Percentiles rank a stretch among this genome's conserved stretches.
These are phyloP conservation scores for Ilex asprella DNA, from an alignment of 257 asterid genomes.

Conservation along the genomic window DNA sequence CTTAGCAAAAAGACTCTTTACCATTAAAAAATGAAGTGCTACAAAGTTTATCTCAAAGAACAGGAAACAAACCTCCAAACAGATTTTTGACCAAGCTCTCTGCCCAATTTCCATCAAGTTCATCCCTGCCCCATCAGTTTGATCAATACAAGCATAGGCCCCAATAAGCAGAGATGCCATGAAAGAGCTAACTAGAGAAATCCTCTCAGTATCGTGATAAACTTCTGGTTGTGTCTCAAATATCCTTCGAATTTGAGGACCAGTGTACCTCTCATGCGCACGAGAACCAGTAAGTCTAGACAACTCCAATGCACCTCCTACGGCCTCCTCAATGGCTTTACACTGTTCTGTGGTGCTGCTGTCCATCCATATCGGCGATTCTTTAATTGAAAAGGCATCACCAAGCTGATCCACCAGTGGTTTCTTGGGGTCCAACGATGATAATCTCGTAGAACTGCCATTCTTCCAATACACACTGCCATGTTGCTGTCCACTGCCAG, in stretches of 20 bases:
- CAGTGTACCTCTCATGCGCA: slow-evolving; percentile 83
- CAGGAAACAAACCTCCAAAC: slow-evolving; percentile 47
- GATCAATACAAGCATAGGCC: slow-evolving; percentile 76
- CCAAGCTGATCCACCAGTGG: slow-evolving; percentile 51
- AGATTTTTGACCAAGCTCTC: slow-evolving; percentile 62
- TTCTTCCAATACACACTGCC: slow-evolving; percentile 98
- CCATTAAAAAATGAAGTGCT: neutral
- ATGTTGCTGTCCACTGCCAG: slow-evolving; percentile 98
- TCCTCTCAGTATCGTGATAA: slow-evolving; percentile 64
- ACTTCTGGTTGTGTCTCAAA: slow-evolving; percentile 64
- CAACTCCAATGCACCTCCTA: slow-evolving; percentile 82
- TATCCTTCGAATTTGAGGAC: slow-evolving; percentile 79
- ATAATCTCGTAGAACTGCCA: slow-evolving; percentile 43
- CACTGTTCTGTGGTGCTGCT: slow-evolving; percentile 84
- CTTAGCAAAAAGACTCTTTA: neutral
- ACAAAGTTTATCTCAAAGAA: neutral
- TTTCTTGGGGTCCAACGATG: slow-evolving; percentile 50
- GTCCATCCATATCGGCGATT: slow-evolving; percentile 97
- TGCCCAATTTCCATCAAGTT: slow-evolving; percentile 82
- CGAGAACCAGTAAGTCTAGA: slow-evolving; percentile 85
- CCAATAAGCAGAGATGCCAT: slow-evolving; percentile 84
- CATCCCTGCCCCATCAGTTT: slow-evolving; percentile 97
- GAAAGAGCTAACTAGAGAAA: slow-evolving; percentile 85
- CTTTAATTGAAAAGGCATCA: slow-evolving; percentile 64
- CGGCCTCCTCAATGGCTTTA: slow-evolving; percentile 64